Evolutionary conservation across 345 rosid species (phyloP).

Genomic region (Eucalyptus grandis): DNA sequence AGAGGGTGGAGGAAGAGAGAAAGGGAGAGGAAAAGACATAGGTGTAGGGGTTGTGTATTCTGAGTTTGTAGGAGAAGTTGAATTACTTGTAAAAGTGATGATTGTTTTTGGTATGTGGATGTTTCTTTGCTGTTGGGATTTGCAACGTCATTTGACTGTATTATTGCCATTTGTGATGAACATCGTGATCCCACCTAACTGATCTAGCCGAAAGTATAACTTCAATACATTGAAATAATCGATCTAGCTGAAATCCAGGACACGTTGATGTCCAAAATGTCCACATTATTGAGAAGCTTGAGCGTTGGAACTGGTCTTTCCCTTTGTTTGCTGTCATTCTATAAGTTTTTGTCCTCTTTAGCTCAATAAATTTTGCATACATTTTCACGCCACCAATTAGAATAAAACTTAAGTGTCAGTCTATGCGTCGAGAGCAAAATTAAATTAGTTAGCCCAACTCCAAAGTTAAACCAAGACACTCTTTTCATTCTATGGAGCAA

Average conservation of each 20-base stretch:
- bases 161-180: too few species aligned
- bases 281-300: not conserved
- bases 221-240: not conserved
- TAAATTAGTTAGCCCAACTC: not conserved
- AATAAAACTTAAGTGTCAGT: not conserved
- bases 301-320: not conserved
- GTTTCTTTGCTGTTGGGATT: not conserved
- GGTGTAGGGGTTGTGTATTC: not conserved
- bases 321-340: not conserved
- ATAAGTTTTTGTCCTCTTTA: not conserved
- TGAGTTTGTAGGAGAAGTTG: not conserved
- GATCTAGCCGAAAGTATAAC: not conserved
- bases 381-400: not conserved
- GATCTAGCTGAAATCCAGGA: not conserved
- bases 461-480: not conserved
- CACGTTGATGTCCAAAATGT: not conserved
- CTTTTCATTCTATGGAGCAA: not conserved
- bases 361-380: not conserved
- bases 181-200: not conserved
- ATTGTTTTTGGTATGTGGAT: not conserved
- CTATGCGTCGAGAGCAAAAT: not conserved
- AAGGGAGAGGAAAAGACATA: not conserved
- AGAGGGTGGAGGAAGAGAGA: not conserved
- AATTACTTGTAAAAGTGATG: not conserved
- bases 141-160: not conserved